Conservation (phyloP, 495 filamentous ascomycete species). For the Penicillium waksmanii region DNA sequence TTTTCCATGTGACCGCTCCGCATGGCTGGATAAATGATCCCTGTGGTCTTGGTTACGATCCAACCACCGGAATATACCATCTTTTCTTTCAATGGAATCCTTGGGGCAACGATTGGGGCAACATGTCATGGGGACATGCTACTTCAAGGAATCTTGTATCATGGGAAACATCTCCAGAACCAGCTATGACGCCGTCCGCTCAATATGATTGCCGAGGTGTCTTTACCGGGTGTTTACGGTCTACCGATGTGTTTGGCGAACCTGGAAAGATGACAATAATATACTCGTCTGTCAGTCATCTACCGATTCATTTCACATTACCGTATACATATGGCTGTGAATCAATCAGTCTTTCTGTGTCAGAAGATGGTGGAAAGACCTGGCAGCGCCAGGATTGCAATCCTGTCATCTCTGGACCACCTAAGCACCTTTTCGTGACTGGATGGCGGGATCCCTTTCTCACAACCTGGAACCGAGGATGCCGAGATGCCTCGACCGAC, state of each 20-base stretch:
- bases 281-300: constrained; percentile 55
- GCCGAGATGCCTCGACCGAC: constrained; percentile 38
- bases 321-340: constrained; percentile 55
- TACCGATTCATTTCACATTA: constrained; percentile 54
- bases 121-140: constrained; percentile 50
- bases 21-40: constrained; percentile 63
- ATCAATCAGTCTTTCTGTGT: constrained; percentile 52
- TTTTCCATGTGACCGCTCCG: constrained; percentile 54
- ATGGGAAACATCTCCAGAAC: constrained; percentile 42
- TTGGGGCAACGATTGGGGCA: constrained; percentile 47
- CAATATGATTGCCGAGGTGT: constrained; percentile 55
- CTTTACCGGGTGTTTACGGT: constrained; percentile 55
- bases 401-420: constrained; percentile 50
- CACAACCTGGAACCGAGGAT: constrained; percentile 42
- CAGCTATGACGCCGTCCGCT: constrained; percentile 38
- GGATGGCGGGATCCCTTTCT: constrained; percentile 61
- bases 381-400: constrained; percentile 55
- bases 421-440: constrained; percentile 50
- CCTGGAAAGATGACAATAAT: constrained; percentile 47
- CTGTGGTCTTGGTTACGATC: constrained; percentile 59
- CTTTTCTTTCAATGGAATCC: constrained; percentile 55
- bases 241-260: constrained; percentile 46
- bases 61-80: constrained; percentile 44
- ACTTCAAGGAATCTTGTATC: constrained; percentile 46
- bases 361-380: constrained; percentile 51